Percentiles rank a stretch among this genome's conserved stretches.
Conservation (phyloP, 805 yeast genomes). For the Saturnispora kantuleensis region DNA sequence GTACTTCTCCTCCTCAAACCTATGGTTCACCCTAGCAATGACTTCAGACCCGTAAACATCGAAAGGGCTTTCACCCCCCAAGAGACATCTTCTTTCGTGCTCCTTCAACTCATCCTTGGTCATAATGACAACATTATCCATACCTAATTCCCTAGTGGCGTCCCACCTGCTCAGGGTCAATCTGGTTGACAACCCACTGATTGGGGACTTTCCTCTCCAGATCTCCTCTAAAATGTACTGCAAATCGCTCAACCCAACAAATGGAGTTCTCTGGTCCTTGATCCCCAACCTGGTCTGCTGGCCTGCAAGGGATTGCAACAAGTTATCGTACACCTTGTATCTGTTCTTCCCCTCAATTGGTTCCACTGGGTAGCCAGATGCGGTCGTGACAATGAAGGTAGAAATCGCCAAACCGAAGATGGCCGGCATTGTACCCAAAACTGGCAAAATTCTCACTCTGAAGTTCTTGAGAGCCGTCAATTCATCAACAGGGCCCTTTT, state of each 20-base stretch:
- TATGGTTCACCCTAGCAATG: conserved; percentile 42
- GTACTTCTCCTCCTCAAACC: conserved; percentile 69
- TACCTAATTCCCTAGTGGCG: conserved; percentile 48
- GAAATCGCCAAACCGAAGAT: conserved; percentile 89
- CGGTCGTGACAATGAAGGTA: conserved; percentile 65
- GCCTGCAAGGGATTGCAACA: conserved; percentile 74
- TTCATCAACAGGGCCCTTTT: conserved; percentile 77
- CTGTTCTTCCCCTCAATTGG: conserved; percentile 88
- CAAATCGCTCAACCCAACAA: conserved; percentile 55
- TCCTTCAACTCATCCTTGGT: conserved; percentile 76
- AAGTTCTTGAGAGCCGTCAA: conserved; percentile 80
- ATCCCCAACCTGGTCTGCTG: conserved; percentile 76
- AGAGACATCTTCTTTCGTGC: conserved; percentile 71
- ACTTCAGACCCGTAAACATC: conserved; percentile 59
- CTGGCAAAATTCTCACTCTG: conserved; percentile 91
- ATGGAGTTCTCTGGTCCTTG: conserved; percentile 63
- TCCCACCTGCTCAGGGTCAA: conserved; percentile 82
- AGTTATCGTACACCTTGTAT: conserved; percentile 73
- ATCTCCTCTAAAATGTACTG: conserved; percentile 85
- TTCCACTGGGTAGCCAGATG: conserved; percentile 84
- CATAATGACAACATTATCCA: conserved; percentile 78
- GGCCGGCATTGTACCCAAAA: conserved; percentile 94
- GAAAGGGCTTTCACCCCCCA: conserved; percentile 51
- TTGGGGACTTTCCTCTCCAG: conserved; percentile 83
- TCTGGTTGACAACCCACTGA: conserved; percentile 73